A percentile compares a stretch with the other conserved stretches of the same genome.
Conservation (phyloP, 2,329 filamentous ascomycete species). For the Colletotrichum sansevieriae region DNA sequence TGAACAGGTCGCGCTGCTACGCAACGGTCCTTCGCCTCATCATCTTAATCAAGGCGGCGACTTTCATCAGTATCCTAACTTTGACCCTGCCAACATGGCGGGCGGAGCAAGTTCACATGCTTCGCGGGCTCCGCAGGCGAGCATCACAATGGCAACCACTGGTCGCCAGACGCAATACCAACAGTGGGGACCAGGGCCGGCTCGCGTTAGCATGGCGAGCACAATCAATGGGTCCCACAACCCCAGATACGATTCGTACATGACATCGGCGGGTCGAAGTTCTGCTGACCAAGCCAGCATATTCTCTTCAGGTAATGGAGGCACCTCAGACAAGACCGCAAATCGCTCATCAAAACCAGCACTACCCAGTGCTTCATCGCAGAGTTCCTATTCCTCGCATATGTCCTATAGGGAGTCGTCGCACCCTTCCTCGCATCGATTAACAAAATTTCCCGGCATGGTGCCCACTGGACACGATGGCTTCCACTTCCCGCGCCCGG, state of each 20-base stretch:
- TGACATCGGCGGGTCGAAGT: constrained; percentile 69
- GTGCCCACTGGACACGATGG: constrained; percentile 58
- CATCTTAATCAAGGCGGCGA: constrained; percentile 86
- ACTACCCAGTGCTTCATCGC: constrained; percentile 68
- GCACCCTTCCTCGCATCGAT: constrained; percentile 68
- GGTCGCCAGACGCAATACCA: constrained; percentile 82
- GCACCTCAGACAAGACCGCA: constrained; percentile 56
- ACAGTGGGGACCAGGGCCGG: constrained; percentile 74
- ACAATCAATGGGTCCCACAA: constrained; percentile 64
- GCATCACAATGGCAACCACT: constrained; percentile 78
- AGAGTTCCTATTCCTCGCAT: constrained; percentile 65
- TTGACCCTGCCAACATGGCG: constrained; percentile 67
- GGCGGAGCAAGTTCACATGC: constrained; percentile 67
- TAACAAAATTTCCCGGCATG: constrained; percentile 64
- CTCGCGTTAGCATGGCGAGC: constrained; percentile 67
- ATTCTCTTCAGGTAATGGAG: constrained; percentile 70
- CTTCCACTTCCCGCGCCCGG: constrained; percentile 77
- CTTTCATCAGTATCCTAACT: constrained; percentile 89
- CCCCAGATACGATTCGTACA: constrained; percentile 75
- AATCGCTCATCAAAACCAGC: constrained; percentile 65
- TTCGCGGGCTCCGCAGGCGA: constrained; percentile 67
- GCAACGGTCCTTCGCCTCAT: constrained; percentile 80
- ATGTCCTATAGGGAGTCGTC: constrained; percentile 49
- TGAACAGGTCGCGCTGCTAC: constrained; percentile 72
- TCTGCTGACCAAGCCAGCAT: constrained; percentile 67